Evolutionary conservation across 257 asterid genomes (phyloP).

Genomic region (Solanum dulcamara): DNA sequence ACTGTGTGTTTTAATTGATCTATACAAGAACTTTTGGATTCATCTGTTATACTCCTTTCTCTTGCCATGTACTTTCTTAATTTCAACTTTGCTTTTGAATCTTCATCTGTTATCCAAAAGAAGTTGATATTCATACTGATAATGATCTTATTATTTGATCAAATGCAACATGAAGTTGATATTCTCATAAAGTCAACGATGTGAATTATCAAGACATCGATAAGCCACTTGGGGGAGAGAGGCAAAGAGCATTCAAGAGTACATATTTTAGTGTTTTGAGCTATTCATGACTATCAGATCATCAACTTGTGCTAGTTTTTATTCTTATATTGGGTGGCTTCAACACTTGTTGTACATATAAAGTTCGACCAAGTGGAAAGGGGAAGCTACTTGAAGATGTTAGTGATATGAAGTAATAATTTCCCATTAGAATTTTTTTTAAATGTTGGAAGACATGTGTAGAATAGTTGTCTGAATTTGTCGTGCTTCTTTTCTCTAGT

Average conservation of each 20-base stretch:
- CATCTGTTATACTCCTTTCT: not conserved
- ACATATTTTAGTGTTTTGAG: not conserved
- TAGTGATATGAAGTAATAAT: not conserved
- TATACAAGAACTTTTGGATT: not conserved
- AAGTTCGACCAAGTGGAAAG: not conserved
- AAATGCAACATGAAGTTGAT: not conserved
- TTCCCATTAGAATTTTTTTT: not conserved
- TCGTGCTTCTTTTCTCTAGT: not conserved
- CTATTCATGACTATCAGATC: not conserved
- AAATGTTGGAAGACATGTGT: not conserved
- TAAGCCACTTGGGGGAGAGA: not conserved
- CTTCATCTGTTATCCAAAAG: not conserved
- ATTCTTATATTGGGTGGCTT: not conserved
- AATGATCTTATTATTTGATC: not conserved
- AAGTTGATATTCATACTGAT: not conserved
- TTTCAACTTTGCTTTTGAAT: not conserved
- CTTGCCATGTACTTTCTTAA: not conserved
- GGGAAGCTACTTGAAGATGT: not conserved
- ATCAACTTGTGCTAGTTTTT: not conserved
- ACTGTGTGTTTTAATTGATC: not conserved
- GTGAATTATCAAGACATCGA: not conserved
- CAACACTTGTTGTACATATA: not conserved
- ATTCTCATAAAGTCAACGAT: not conserved
- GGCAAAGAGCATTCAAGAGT: not conserved
- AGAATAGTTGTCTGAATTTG: not conserved